Percentiles rank a stretch among this genome's conserved stretches.
phyloP scores from a whole-genome alignment of 192 early-diverging fungal genomes.

The Mortierella antarctica region DNA sequence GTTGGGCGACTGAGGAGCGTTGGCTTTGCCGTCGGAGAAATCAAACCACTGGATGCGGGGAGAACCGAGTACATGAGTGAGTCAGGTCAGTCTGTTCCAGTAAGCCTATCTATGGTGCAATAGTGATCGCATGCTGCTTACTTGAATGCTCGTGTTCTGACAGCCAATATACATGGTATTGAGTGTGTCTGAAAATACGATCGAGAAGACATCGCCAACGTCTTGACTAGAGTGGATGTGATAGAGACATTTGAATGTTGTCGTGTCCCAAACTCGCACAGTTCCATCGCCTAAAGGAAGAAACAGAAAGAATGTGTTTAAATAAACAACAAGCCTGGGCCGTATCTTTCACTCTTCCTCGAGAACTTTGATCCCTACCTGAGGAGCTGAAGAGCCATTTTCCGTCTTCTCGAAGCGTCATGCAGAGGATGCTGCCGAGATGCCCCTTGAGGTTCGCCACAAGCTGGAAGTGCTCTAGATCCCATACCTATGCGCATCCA shows the following conservation, averaged over 20 bases:
- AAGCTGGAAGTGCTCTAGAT: constrained; percentile 61
- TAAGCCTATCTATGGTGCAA: constrained; percentile 31
- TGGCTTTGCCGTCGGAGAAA: constrained; percentile 27
- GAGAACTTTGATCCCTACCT: constrained; percentile 48
- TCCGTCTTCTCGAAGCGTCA: constrained; percentile 59
- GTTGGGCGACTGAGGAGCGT: constrained; percentile 39
- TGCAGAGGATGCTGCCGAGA: constrained; percentile 58
- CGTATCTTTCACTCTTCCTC: too few relatives aligned
- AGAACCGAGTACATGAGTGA: background rate
- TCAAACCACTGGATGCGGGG: constrained; percentile 21
- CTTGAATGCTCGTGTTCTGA: constrained; percentile 84
- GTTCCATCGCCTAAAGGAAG: constrained; percentile 70
- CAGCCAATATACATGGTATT: constrained; percentile 76
- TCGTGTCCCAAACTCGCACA: constrained; percentile 75
- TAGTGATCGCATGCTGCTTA: constrained; percentile 5
- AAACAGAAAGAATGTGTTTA: constrained; percentile 29
- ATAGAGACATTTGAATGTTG: constrained; percentile 67
- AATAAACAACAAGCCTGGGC: constrained; percentile 8
- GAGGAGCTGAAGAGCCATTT: constrained; percentile 65
- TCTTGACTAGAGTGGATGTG: constrained; percentile 75
- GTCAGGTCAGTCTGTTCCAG: constrained; percentile 20
- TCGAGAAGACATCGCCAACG: constrained; percentile 75
- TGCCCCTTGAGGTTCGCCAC: constrained; percentile 61
- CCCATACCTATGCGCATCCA: constrained; percentile 54
- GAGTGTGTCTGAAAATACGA: constrained; percentile 66